Base-by-base conservation (phyloP, 2,329 filamentous ascomycete genomes). In the Epichloe glyceriae region DNA sequence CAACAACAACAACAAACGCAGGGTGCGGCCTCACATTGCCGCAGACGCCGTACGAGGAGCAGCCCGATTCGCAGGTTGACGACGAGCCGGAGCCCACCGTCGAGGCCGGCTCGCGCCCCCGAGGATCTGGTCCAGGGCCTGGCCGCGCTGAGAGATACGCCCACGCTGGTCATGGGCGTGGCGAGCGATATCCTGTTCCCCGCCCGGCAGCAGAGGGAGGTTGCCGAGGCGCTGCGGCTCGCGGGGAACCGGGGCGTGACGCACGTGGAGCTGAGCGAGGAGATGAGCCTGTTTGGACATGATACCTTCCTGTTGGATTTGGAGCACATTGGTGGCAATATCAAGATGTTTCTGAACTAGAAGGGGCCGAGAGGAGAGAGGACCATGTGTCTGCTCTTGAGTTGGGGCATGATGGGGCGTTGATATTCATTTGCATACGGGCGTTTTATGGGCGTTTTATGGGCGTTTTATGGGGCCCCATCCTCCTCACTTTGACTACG, bases 161-260 rank as follows among this genome's bases (percentile, higher is more conserved):
- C 88, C 0, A 85, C 88, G 1, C 74, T 98, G 20, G 87, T 98
- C 11, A 83, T 98, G 72, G 93, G 93, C 35, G 93, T 97, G 4
- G 88, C 88, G 0, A 96, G 88, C 60, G 93, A 98, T 64, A 97
- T 96, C 47, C 71, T 98, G 37, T 98, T 98, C 69, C 93, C 93
- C 0, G 89, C 93, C 0, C 98, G 93, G 91, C 93, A 98, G 71
- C 93, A 98, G 71, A 80, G 87, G 49, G 93, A 98, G 67, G 83
- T 98, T 54, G 91, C 90, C 3, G 83, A 91, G 61, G 85, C 91
- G 3, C 72, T 98, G 56, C 79, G 82, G 53, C 76, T 79, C 35
- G 79, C 78, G 0, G 93, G 93, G 0, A 97, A 95, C 62, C 75
- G 79, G 54, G 80, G 78, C 34, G 90, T 98, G 0, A 84, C 82